Evolutionary conservation across 2,329 filamentous ascomycete species (phyloP), one percentile per base, ranked within the genome.

Genomic region (Thermothelomyces thermophilus): DNA sequence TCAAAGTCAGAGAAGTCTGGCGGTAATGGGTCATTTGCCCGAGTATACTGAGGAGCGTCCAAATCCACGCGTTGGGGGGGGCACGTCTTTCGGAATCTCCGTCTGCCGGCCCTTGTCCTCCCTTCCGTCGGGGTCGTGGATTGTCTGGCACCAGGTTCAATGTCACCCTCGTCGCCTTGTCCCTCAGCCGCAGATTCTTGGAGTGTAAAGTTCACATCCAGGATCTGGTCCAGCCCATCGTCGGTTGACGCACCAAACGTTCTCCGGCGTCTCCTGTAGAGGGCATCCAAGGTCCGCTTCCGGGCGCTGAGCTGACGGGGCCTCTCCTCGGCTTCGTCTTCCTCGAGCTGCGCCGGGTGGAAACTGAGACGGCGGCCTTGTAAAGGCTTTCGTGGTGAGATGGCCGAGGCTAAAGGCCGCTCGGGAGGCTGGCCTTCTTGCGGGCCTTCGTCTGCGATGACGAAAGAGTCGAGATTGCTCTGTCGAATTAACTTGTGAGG

Each of bases 321-420:
- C 19, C 58, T 62, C 10, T 62, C 64, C 28, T 66, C 63, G 2
- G 60, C 51, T 30, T 71, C 69, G 8, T 70, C 66, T 26, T 67
- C 70, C 59, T 84, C 80, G 9, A 84, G 65, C 54, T 82, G 79
- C 5, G 80, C 80, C 17, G 76, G 77, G 46, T 77, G 65, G 10
- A 56, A 59, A 36, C 48, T 40, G 51, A 52, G 30, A 1, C 11
- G 22, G 10, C 34, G 51, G 51, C 55, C 52, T 48, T 52, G 45
- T 37, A 59, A 20, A 34, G 33, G 34, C 52, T 51, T 50, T 40
- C 51, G 42, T 30, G 40, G 17, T 43, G 31, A 26, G 22, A 50
- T 42, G 14, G 55, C 37, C 43, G 55, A 14, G 13, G 20, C 19
- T 40, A 33, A 41, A 10, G 45, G 41, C 13, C 34, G 28, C 5